Conservation (phyloP, 345 rosid genomes). For the Eucalyptus pauciflora region DNA sequence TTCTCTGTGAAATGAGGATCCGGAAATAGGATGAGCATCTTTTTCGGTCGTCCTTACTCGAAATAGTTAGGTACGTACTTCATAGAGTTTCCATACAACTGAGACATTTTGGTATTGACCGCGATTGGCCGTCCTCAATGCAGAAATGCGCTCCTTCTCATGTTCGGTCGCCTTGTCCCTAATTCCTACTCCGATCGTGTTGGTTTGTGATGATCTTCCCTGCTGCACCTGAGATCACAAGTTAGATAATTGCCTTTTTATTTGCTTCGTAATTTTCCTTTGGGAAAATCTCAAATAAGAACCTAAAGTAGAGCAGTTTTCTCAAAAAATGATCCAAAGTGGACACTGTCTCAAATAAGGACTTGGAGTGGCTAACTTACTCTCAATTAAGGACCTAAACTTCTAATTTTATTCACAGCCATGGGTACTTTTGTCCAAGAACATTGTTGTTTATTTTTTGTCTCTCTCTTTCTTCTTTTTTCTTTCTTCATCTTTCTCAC, state of each 20-base stretch:
- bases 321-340: too few relatives aligned
- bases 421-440: too few relatives aligned
- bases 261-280: not conserved
- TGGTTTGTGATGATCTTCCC: not conserved
- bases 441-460: too few relatives aligned
- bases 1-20: slow-evolving; percentile 45
- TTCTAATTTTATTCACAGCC: too few relatives aligned
- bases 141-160: slow-evolving; percentile 26
- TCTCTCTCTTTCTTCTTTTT: too few relatives aligned
- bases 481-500: too few relatives aligned
- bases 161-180: slow-evolving; percentile 35
- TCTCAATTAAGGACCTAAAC: too few relatives aligned
- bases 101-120: slow-evolving; percentile 27
- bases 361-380: too few relatives aligned
- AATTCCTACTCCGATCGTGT: slow-evolving; percentile 33
- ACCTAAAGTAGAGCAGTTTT: too few relatives aligned
- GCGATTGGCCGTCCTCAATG: slow-evolving; percentile 14
- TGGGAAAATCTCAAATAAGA: too few relatives aligned
- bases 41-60: slow-evolving; percentile 27
- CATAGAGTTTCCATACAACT: slow-evolving; percentile 30
- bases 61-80: slow-evolving; percentile 27
- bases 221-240: not conserved
- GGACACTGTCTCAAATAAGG: too few relatives aligned
- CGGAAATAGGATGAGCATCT: slow-evolving; percentile 33
- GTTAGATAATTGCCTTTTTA: not conserved